Percentiles rank a stretch among this genome's conserved stretches.
phyloP scores from a whole-genome alignment of 495 filamentous ascomycete genomes.

The Penicillium pancosmium region DNA sequence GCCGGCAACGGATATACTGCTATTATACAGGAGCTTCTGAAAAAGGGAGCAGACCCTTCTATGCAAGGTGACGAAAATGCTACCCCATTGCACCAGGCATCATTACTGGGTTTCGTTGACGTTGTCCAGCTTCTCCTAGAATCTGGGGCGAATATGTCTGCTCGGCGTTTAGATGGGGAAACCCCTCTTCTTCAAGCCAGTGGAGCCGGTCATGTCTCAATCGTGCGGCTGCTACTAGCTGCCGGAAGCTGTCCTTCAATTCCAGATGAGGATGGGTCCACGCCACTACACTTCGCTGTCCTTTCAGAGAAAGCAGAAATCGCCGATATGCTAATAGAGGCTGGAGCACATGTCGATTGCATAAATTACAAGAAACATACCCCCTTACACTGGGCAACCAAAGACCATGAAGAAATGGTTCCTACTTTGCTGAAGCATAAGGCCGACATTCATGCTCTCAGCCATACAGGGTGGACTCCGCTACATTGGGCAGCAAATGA shows the following conservation, averaged over 20 bases:
- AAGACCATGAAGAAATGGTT: constrained; percentile 1
- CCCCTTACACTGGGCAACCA: constrained; percentile 1
- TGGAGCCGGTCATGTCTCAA: background rate
- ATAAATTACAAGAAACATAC: constrained; percentile 4
- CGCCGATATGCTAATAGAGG: constrained; percentile 1
- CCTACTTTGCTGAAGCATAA: background rate
- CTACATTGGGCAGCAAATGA: constrained; percentile 4
- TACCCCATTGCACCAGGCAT: constrained; percentile 5
- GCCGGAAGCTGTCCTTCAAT: constrained; percentile 6
- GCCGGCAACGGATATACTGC: background rate
- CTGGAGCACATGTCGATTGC: constrained; percentile 3
- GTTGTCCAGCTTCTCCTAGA: constrained; percentile 3
- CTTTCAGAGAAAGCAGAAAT: constrained; percentile 5
- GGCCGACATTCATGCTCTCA: constrained; percentile 4
- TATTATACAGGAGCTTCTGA: constrained; percentile 8
- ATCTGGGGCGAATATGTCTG: constrained; percentile 3
- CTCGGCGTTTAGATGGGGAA: constrained; percentile 3
- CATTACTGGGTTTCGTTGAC: constrained; percentile 1
- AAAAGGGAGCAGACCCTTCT: constrained; percentile 1
- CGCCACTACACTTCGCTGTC: constrained; percentile 6
- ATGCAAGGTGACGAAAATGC: background rate
- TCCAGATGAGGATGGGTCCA: constrained; percentile 1
- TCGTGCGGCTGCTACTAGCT: constrained; percentile 4
- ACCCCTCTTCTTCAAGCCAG: constrained; percentile 6
- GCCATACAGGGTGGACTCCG: constrained; percentile 5